Conservation (phyloP, 257 asterid species). For the Prunella vulgaris region DNA sequence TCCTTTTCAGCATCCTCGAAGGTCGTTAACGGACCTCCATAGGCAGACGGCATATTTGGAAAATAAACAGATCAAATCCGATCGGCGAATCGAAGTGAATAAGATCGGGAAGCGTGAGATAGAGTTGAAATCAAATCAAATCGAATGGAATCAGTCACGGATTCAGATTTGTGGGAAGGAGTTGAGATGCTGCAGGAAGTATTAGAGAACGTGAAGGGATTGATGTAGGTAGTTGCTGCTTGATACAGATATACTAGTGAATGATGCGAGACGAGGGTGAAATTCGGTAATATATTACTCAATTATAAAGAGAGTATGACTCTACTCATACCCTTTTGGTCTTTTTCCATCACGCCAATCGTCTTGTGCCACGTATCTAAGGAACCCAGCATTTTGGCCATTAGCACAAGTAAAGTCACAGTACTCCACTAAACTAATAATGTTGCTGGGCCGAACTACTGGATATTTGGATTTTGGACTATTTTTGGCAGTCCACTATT, state of each 20-base stretch:
- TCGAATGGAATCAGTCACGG: slow-evolving; percentile 22
- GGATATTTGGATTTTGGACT: neutral
- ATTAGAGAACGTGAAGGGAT: slow-evolving; percentile 30
- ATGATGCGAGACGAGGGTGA: slow-evolving; percentile 12
- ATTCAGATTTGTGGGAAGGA: slow-evolving; percentile 19
- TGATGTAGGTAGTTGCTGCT: slow-evolving; percentile 30
- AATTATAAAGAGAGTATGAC: neutral
- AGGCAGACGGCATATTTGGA: slow-evolving; percentile 56
- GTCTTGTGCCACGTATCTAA: neutral
- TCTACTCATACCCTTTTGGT: neutral
- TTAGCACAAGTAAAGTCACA: too few relatives aligned
- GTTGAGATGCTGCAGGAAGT: slow-evolving; percentile 1
- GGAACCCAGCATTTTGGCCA: neutral
- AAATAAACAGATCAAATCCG: slow-evolving; percentile 22
- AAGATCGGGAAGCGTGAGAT: slow-evolving; percentile 24
- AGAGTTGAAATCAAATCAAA: slow-evolving; percentile 1
- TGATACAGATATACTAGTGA: neutral
- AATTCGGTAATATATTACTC: slow-evolving; percentile 12
- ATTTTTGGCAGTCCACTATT: neutral
- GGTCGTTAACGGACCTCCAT: slow-evolving; percentile 83
- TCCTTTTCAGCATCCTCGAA: slow-evolving; percentile 99
- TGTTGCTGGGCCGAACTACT: neutral
- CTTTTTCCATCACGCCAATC: neutral
- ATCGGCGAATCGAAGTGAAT: slow-evolving; percentile 15
- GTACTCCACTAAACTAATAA: too few relatives aligned